Evolutionary conservation across 768 basidiomycete species (phyloP).

Genomic region (Russula virescens): DNA sequence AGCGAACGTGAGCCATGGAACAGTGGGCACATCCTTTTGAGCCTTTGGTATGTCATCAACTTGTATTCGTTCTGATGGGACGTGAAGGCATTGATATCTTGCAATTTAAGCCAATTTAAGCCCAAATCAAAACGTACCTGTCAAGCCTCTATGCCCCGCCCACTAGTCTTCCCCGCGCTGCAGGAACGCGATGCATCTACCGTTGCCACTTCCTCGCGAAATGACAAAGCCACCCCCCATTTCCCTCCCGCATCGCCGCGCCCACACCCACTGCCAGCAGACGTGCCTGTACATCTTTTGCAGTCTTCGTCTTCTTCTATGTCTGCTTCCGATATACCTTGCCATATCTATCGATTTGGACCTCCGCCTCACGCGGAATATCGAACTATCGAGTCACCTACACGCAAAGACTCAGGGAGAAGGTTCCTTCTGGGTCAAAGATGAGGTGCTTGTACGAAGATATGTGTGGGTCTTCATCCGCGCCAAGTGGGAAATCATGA

Average conservation of each 20-base stretch:
- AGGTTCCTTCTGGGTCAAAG: conserved; percentile 66
- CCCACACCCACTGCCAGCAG: conserved; percentile 18
- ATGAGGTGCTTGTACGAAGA: conserved; percentile 80
- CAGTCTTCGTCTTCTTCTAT: conserved; percentile 75
- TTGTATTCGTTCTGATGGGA: conserved; percentile 99
- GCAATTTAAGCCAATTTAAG: conserved; percentile 31
- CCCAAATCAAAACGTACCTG: conserved; percentile 23
- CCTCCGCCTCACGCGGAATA: conserved; percentile 88
- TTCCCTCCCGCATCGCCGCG: not conserved
- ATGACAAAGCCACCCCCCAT: not conserved
- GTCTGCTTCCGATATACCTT: conserved; percentile 78
- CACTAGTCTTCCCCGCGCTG: conserved; percentile 42
- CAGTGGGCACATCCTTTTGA: conserved; percentile 72
- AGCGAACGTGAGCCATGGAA: conserved; percentile 57
- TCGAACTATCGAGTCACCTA: conserved; percentile 84
- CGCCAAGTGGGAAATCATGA: conserved; percentile 85
- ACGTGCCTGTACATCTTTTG: conserved; percentile 49
- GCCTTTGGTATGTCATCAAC: conserved; percentile 78
- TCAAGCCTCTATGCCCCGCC: conserved; percentile 35
- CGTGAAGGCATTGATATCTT: conserved; percentile 85
- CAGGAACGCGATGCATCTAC: conserved; percentile 34
- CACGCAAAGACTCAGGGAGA: conserved; percentile 77
- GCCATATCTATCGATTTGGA: conserved; percentile 78
- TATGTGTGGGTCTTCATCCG: conserved; percentile 99
- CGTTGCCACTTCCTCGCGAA: conserved; percentile 14